phyloP scores from a whole-genome alignment of 2,329 filamentous ascomycete species.

The Cryphonectria japonica region DNA sequence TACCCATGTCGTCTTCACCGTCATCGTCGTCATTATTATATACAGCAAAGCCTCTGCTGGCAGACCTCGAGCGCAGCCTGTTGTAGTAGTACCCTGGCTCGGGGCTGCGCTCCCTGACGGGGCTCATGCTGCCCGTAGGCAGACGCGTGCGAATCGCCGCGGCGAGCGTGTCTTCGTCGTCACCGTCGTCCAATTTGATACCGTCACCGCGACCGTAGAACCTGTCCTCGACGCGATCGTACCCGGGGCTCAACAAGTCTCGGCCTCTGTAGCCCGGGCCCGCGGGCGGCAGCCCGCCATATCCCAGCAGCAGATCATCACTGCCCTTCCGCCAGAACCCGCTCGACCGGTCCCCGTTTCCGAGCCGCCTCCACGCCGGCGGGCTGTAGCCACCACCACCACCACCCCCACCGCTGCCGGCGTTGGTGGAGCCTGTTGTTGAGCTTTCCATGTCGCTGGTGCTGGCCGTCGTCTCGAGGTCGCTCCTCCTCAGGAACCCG shows the following conservation, averaged over 20 bases:
- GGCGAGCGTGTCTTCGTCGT: slow-evolving; percentile 49
- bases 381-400: slow-evolving; percentile 59
- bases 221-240: slow-evolving; percentile 40
- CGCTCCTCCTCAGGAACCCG: slow-evolving; percentile 46
- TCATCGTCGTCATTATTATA: neutral
- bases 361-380: slow-evolving; percentile 63
- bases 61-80: slow-evolving; percentile 2
- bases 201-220: neutral
- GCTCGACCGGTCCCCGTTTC: slow-evolving; percentile 61
- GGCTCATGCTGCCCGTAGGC: slow-evolving; percentile 59
- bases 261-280: slow-evolving; percentile 30
- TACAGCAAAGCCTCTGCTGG: slow-evolving; percentile 19
- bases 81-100: slow-evolving; percentile 41
- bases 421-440: slow-evolving; percentile 41
- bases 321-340: slow-evolving; percentile 61
- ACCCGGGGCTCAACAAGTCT: slow-evolving; percentile 38
- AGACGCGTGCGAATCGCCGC: slow-evolving; percentile 59
- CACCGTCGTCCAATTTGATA: neutral
- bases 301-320: slow-evolving; percentile 31
- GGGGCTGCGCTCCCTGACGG: slow-evolving; percentile 57
- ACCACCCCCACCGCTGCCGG: neutral
- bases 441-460: slow-evolving; percentile 49
- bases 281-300: slow-evolving; percentile 29
- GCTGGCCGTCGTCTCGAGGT: slow-evolving; percentile 35
- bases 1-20: neutral